phyloP scores from a whole-genome alignment of 495 filamentous ascomycete species.

The Aspergillus olivimuriae region DNA sequence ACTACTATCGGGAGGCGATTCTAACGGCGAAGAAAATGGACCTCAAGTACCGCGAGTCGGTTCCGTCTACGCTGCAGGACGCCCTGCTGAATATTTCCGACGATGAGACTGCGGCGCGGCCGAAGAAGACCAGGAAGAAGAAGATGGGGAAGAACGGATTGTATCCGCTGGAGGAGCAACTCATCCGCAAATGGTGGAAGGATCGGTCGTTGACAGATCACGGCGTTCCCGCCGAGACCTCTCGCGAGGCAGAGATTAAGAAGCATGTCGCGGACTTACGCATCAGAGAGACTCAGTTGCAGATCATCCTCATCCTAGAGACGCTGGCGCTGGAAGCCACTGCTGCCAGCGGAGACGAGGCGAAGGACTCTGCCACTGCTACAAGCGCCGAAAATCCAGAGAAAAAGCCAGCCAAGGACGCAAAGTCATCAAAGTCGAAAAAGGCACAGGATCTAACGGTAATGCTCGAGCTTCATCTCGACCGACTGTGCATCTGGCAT shows the following conservation, averaged over 20 bases:
- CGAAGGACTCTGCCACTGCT: constrained; percentile 12
- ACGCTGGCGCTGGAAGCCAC: constrained; percentile 64
- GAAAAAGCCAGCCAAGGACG: constrained; percentile 33
- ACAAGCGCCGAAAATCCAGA: constrained; percentile 20
- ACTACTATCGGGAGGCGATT: constrained; percentile 65
- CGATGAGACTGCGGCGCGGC: constrained; percentile 42
- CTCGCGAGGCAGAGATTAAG: constrained; percentile 49
- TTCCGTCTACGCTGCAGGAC: constrained; percentile 61
- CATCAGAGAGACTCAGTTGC: constrained; percentile 75
- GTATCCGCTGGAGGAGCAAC: constrained; percentile 68
- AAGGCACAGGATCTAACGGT: constrained; percentile 51
- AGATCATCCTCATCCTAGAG: constrained; percentile 87
- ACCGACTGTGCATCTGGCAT: constrained; percentile 95
- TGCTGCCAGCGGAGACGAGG: constrained; percentile 26
- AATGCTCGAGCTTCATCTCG: constrained; percentile 77
- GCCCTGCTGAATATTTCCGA: constrained; percentile 59
- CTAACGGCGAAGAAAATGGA: constrained; percentile 71
- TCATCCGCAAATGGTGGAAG: constrained; percentile 76
- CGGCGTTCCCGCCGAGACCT: constrained; percentile 27
- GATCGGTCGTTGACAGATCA: constrained; percentile 36
- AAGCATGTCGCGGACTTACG: constrained; percentile 59
- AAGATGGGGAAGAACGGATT: constrained; percentile 71
- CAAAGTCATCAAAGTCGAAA: constrained; percentile 31
- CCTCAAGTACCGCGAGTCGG: constrained; percentile 75
- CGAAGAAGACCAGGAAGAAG: constrained; percentile 60